Percentiles rank a stretch among this genome's conserved stretches.
These are phyloP conservation scores for Ganoderma resinaceum DNA, from an alignment of 1,284 basidiomycete species.

Conservation along the genomic window DNA sequence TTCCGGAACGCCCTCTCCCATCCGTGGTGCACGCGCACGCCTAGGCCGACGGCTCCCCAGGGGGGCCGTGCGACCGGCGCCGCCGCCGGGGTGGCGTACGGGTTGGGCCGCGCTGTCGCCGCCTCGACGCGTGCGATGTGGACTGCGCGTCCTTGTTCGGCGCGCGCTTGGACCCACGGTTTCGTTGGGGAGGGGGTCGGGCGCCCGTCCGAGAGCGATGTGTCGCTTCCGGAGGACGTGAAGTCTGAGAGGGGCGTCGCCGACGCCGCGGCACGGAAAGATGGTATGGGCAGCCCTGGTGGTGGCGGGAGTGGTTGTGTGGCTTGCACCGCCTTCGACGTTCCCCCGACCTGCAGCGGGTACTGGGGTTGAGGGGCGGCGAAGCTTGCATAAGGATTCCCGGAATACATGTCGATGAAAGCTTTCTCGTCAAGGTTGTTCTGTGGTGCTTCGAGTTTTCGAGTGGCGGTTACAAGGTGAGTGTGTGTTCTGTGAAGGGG, in stretches of 20 bases:
- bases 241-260: slow-evolving; percentile 6
- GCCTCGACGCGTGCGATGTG: slow-evolving; percentile 6
- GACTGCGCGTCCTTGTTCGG: slow-evolving; percentile 2
- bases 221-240: slow-evolving; percentile 1
- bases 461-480: neutral
- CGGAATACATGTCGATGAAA: neutral
- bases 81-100: slow-evolving; percentile 3
- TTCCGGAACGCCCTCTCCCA: slow-evolving; percentile 24
- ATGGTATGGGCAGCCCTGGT: neutral
- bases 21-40: slow-evolving; percentile 27
- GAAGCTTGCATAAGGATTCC: neutral
- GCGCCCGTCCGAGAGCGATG: neutral
- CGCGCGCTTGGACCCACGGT: neutral
- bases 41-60: slow-evolving; percentile 10
- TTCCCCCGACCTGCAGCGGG: slow-evolving; percentile 3
- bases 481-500: slow-evolving; percentile 1
- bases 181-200: neutral
- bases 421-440: neutral
- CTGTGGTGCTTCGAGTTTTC: neutral
- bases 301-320: neutral
- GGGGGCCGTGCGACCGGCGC: neutral
- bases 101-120: slow-evolving; percentile 1
- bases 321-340: slow-evolving; percentile 1
- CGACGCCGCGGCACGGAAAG: neutral
- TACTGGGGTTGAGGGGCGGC: slow-evolving; percentile 7